Percentiles rank a stretch among this genome's conserved stretches.
These are phyloP conservation scores for Eucalyptus tenuipes DNA, from an alignment of 345 rosid species.

Conservation along the genomic window DNA sequence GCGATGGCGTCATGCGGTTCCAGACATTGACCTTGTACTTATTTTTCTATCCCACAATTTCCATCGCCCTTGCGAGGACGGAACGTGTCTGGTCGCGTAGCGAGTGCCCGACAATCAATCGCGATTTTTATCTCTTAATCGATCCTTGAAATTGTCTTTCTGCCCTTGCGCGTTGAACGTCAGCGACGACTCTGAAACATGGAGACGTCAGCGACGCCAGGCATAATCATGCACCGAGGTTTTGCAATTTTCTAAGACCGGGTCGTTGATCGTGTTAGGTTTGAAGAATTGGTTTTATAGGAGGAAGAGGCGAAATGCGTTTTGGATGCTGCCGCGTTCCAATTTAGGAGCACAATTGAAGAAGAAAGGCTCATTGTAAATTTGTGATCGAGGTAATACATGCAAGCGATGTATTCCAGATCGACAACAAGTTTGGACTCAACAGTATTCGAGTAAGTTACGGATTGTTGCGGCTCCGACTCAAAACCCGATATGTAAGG, in stretches of 20 bases:
- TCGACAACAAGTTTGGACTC: no score
- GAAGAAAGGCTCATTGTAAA: background rate
- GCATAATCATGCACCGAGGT: background rate
- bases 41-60: background rate
- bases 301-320: background rate
- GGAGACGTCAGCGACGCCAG: background rate
- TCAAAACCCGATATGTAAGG: no score
- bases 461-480: no score
- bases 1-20: background rate
- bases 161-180: background rate
- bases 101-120: background rate
- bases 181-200: background rate
- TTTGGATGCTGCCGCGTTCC: background rate
- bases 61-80: background rate
- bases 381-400: background rate
- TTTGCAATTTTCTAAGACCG: background rate
- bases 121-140: background rate
- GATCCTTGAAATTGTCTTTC: background rate
- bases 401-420: background rate
- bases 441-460: no score
- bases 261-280: background rate
- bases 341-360: background rate
- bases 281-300: background rate
- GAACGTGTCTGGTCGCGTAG: background rate
- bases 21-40: background rate